Conservation (phyloP, 2,329 filamentous ascomycete species). For the Akanthomyces dipterigenus region DNA sequence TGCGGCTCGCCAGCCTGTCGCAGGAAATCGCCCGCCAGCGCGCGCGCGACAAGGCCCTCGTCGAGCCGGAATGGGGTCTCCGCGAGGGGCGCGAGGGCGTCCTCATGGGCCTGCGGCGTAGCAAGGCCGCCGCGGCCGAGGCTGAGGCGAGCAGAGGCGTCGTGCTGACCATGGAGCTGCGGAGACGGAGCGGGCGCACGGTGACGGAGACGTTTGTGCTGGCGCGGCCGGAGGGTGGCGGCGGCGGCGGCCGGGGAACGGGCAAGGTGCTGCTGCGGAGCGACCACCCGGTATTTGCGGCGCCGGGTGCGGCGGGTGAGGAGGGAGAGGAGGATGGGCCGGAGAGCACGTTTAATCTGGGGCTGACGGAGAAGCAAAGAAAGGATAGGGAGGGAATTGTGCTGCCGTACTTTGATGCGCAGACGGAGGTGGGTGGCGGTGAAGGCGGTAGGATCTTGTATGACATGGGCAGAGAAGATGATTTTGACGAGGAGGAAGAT, state of each 20-base stretch:
- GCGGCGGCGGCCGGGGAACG: constrained; percentile 13
- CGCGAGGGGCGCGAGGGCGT: constrained; percentile 72
- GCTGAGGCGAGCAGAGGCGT: constrained; percentile 37
- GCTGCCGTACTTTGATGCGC: constrained; percentile 93
- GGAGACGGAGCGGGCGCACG: constrained; percentile 72
- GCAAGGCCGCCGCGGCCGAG: constrained; percentile 33
- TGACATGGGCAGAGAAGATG: constrained; percentile 93
- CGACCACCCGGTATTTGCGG: constrained; percentile 66
- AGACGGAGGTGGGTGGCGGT: constrained; percentile 69
- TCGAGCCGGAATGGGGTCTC: constrained; percentile 72
- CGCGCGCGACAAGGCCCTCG: constrained; percentile 69
- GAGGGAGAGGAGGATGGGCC: constrained; percentile 44
- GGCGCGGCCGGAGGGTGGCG: constrained; percentile 19
- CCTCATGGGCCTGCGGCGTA: constrained; percentile 57
- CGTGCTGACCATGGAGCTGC: constrained; percentile 79
- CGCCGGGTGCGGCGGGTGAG: constrained; percentile 28
- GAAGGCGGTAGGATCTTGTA: constrained; percentile 92
- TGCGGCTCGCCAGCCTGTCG: constrained; percentile 64
- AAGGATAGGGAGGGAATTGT: constrained; percentile 82
- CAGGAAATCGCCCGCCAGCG: constrained; percentile 68
- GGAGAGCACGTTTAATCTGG: constrained; percentile 76
- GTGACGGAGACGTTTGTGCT: constrained; percentile 63
- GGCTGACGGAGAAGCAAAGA: constrained; percentile 84
- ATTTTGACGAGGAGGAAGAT: constrained; percentile 94
- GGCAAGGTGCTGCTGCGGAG: constrained; percentile 55